Evolutionary conservation across 1,284 basidiomycete genomes (phyloP), one percentile per base, ranked within the genome.

Genomic region (Trametes versicolor): DNA sequence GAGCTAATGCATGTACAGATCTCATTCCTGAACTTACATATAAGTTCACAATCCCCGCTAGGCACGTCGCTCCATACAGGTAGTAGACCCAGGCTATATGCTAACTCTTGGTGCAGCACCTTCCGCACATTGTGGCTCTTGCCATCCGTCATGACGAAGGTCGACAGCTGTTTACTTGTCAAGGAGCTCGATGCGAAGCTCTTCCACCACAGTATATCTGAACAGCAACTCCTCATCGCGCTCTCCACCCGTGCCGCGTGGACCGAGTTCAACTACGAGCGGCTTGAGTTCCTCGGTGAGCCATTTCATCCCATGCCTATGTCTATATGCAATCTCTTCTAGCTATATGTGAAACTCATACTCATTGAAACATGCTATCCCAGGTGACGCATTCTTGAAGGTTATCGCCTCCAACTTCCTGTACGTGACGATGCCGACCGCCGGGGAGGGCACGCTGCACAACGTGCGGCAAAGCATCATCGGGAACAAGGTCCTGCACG

Each of bases 371-470:
- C 62, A 34, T 17, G 10, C 47, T 55, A 34, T 10, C 59, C 0
- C 68, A 94, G 92, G 93, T 23, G 93, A 95, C 77, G 86, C 91
- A 29, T 92, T 92, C 75, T 79, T 95, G 61, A 95, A 95, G 77
- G 90, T 90, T 72, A 75, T 94, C 48, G 83, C 88, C 10, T 91
- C 92, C 15, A 80, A 88, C 61, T 91, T 92, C 73, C 83, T 91
- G 39, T 94, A 90, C 72, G 88, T 90, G 45, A 85, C 84, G 32
- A 82, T 87, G 70, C 90, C 92, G 4, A 78, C 81, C 13, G 79
- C 82, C 56, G 82, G 81, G 60, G 91, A 92, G 77, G 88, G 90
- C 6, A 80, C 81, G 25, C 75, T 94, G 58, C 92, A 94, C 72
- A 71, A 80, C 21, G 81, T 83, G 51, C 83, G 93, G 60, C 86